phyloP scores from a whole-genome alignment of 768 basidiomycete genomes.

The Phylloporus sp. region DNA sequence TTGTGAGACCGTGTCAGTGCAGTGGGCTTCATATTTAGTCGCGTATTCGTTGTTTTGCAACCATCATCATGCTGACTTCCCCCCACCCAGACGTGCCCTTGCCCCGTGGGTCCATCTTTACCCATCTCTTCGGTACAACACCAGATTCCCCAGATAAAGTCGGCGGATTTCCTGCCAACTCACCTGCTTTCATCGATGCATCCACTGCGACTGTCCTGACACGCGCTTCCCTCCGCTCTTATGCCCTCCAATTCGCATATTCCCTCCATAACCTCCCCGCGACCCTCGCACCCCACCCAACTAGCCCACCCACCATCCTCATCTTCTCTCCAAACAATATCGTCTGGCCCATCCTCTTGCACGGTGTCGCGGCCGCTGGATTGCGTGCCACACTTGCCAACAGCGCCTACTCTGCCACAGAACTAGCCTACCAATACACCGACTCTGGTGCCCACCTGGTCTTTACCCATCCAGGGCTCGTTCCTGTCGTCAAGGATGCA shows the following conservation, averaged over 20 bases:
- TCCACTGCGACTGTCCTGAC: conserved; percentile 51
- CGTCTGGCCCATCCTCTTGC: conserved; percentile 46
- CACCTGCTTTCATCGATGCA: conserved; percentile 65
- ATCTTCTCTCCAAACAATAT: conserved; percentile 69
- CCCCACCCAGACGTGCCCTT: conserved; percentile 18
- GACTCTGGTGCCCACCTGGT: conserved; percentile 63
- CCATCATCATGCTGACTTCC: conserved; percentile 22
- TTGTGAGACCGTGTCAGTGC: too few species aligned
- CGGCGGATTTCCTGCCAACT: conserved; percentile 39
- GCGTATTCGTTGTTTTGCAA: neutral
- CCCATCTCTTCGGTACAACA: conserved; percentile 23
- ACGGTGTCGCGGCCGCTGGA: conserved; percentile 55
- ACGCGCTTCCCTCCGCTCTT: conserved; percentile 46
- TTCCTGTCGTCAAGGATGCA: conserved; percentile 52
- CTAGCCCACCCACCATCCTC: conserved; percentile 42
- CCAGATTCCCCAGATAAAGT: conserved; percentile 25
- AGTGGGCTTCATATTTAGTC: too few species aligned
- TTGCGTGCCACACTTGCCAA: conserved; percentile 70
- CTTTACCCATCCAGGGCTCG: conserved; percentile 58
- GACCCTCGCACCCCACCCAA: conserved; percentile 42
- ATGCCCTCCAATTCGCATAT: conserved; percentile 52
- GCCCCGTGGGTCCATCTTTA: conserved; percentile 28
- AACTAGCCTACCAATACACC: conserved; percentile 66
- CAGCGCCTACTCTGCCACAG: conserved; percentile 59
- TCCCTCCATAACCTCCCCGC: conserved; percentile 47